Base-by-base conservation (phyloP, 257 asterid species). In the Ilex aquifolium region DNA sequence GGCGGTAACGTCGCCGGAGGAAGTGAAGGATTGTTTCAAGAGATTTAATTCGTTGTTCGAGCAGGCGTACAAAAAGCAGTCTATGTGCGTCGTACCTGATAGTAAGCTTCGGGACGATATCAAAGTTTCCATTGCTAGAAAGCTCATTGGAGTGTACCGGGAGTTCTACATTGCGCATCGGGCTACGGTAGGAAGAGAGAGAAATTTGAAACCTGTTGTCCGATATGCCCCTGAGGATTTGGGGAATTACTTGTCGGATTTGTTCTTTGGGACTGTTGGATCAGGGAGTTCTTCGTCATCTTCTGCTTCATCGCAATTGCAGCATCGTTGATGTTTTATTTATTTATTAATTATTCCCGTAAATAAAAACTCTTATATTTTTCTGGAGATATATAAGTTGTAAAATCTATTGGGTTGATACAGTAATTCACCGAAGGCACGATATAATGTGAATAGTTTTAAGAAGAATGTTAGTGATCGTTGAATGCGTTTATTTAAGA, bases 201-300 rank as follows among this genome's bases (percentile, higher is more conserved):
- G 91, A 58, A 59, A 72, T 75, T 73, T 72, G 3, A 69, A 67
- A 7, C 32, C 68, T 1, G 72, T 79, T 27, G 89, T 84, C 62
- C 78, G 79, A 77, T 86, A 66, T 80, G 59, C 91, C 78, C 96
- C 96, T 1, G 91, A 91, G 49, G 91, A 88, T 57, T 77, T 91
- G 32, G 79, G 83, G 2, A 81, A 79, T 72, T 69, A 57, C 31
- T 55, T 88, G 58, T 91, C 95, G 9, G 88, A 88, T 56, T 57
- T 84, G 61, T 86, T 85, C 56, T 88, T 77, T 11, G 88, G 80
- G 60, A 21, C 53, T 0, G 52, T 71, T 10, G 83, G 64, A 36
- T 64, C 77, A 0, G 85, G 77, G 80, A 67, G 73, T 64, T 77
- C 46, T 55, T 72, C 78, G 58, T 74, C 93, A 13, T 56, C 79